Evolutionary conservation across 768 basidiomycete species (phyloP), one percentile per base, ranked within the genome.

Genomic region (Pluteus cervinus): DNA sequence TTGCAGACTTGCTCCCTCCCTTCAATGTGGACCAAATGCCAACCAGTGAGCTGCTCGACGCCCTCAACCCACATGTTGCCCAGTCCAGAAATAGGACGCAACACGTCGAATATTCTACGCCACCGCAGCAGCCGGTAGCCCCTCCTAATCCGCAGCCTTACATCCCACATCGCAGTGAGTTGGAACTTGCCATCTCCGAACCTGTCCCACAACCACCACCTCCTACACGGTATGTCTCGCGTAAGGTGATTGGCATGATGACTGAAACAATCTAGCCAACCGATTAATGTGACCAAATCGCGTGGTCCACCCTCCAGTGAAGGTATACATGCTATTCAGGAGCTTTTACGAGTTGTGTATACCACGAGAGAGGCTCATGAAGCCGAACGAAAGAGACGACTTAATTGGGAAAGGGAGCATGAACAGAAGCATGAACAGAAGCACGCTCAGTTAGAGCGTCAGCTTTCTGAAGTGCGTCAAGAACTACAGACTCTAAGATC

Each of bases 41-140:
- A 48, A 70, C 76, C 42, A 86, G 82, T 63, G 82, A 86, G 57
- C 75, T 87, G 40, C 80, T 79, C 7, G 77, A 87, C 53, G 85
- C 85, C 4, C 77, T 87, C 49, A 87, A 86, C 55, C 83, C 83
- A 8, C 65, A 76, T 52, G 66, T 73, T 40, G 67, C 65, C 24
- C 72, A 73, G 36, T 49, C 62, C 12, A 60, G 71, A 43, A 46
- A 56, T 14, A 55, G 66, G 28, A 41, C 52, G 3, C 42, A 51
- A 0, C 14, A 32, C 2, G 33, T 45, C 7, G 43, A 47, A 8
- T 57, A 54, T 22, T 29, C 49, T n/a, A 23, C 58, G 33, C 40
- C 60, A 7, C 44, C 51, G 18, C 22, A 50, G 5, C 56, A 63
- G 29, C 47, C 54, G 3, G 47, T 54, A 25, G 53, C 55, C 5